These are phyloP conservation scores for Penicillium atrosanguineum DNA, from an alignment of 495 filamentous ascomycete genomes.

Conservation along the genomic window DNA sequence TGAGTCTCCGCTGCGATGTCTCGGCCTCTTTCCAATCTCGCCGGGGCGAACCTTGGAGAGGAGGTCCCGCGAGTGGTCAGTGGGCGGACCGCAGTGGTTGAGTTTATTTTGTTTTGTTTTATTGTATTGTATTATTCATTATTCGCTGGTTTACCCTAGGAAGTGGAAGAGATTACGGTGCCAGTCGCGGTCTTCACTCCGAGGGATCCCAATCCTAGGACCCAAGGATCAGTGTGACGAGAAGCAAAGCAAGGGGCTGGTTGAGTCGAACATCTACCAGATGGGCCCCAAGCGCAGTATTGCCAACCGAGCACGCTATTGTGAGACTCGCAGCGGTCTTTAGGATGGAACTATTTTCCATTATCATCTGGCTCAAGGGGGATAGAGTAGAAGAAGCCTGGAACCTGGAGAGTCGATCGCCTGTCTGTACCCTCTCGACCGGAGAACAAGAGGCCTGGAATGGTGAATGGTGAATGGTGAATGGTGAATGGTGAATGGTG, in stretches of 20 bases:
- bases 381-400: neutral
- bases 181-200: neutral
- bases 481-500: too few relatives aligned
- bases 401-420: neutral
- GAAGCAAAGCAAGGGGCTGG: constrained; percentile 24
- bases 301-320: constrained; percentile 12
- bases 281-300: constrained; percentile 4
- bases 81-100: too few relatives aligned
- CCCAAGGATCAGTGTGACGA: constrained; percentile 24
- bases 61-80: neutral
- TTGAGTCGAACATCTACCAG: constrained; percentile 9
- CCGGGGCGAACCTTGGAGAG: constrained; percentile 1
- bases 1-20: constrained; percentile 18
- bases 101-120: too few relatives aligned
- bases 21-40: constrained; percentile 19
- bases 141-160: neutral
- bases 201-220: neutral
- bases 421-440: constrained; percentile 12
- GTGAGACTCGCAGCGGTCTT: constrained; percentile 8
- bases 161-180: neutral
- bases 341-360: neutral
- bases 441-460: neutral
- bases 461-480: too few relatives aligned
- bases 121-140: too few relatives aligned
- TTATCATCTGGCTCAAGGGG: neutral